Evolutionary conservation across 2,329 filamentous ascomycete species (phyloP).

Genomic region (Chaetomium strumarium): DNA sequence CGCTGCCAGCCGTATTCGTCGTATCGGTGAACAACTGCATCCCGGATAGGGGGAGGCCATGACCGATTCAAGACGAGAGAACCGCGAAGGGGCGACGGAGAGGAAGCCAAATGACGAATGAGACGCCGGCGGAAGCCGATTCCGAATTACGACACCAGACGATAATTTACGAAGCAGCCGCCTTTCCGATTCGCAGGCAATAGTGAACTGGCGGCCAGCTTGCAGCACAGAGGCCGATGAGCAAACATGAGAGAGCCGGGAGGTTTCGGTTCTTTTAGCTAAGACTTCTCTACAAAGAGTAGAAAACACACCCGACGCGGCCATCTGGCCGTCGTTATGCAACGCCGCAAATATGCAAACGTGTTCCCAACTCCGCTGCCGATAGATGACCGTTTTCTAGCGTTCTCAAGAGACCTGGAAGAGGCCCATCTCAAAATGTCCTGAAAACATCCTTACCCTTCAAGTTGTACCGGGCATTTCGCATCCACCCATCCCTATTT

Average conservation of each 20-base stretch:
- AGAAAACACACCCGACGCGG: not conserved
- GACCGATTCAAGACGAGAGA: too few relatives aligned
- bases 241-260: not conserved
- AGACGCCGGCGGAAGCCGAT: not conserved
- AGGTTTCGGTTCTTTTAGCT: not conserved
- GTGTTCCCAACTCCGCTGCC: not conserved
- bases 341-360: conserved; percentile 7
- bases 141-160: not conserved
- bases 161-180: conserved; percentile 10
- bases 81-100: not conserved
- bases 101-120: not conserved
- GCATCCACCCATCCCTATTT: conserved; percentile 25
- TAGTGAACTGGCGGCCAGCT: too few relatives aligned
- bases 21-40: too few relatives aligned
- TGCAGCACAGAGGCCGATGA: too few relatives aligned
- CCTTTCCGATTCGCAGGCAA: too few relatives aligned
- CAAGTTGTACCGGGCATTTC: too few relatives aligned
- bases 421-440: too few relatives aligned
- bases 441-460: too few relatives aligned
- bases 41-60: too few relatives aligned
- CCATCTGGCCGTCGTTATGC: not conserved
- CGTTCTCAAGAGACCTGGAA: too few relatives aligned
- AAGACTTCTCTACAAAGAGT: not conserved
- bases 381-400: not conserved
- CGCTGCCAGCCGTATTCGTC: too few relatives aligned